A percentile compares a stretch with the other conserved stretches of the same genome.
Evolutionary conservation across 805 yeast species (phyloP).

Genomic region (Myxozyma sirexii): DNA sequence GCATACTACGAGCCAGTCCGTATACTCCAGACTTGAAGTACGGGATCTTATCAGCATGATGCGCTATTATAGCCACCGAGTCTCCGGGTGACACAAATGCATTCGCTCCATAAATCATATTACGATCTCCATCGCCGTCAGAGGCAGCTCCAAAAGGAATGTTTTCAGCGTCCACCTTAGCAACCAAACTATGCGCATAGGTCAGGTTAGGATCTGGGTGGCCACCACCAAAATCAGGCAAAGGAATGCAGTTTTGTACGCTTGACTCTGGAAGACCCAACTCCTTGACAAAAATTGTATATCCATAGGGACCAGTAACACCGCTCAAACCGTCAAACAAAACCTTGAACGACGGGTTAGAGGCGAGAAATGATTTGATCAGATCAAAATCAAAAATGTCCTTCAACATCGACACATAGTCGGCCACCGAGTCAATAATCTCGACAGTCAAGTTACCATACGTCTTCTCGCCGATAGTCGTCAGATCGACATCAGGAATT

Average conservation of each 20-base stretch:
- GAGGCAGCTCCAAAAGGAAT: slow-evolving; percentile 97
- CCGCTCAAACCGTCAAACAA: slow-evolving; percentile 92
- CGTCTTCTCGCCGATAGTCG: slow-evolving; percentile 54
- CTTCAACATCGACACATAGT: slow-evolving; percentile 77
- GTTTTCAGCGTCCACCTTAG: slow-evolving; percentile 74
- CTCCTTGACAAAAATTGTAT: slow-evolving; percentile 78
- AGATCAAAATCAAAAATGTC: slow-evolving; percentile 84
- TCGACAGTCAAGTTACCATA: slow-evolving; percentile 72
- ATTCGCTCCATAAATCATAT: slow-evolving; percentile 95
- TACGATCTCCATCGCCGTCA: slow-evolving; percentile 99
- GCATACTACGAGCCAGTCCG: slow-evolving; percentile 97
- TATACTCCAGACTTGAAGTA: slow-evolving; percentile 85
- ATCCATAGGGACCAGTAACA: slow-evolving; percentile 96
- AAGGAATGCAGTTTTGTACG: slow-evolving; percentile 77
- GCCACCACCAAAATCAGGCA: slow-evolving; percentile 93
- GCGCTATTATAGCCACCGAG: slow-evolving; percentile 95
- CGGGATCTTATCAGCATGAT: slow-evolving; percentile 82
- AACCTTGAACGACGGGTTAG: slow-evolving; percentile 62
- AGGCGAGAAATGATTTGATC: slow-evolving; percentile 67
- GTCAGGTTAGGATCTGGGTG: slow-evolving; percentile 98
- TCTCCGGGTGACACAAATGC: slow-evolving; percentile 98
- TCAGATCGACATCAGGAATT: slow-evolving; percentile 67
- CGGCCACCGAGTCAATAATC: slow-evolving; percentile 77
- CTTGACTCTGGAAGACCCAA: slow-evolving; percentile 71
- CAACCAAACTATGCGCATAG: slow-evolving; percentile 85